Conservation (phyloP, 1,284 basidiomycete genomes). For the Porodaedalea pini region DNA sequence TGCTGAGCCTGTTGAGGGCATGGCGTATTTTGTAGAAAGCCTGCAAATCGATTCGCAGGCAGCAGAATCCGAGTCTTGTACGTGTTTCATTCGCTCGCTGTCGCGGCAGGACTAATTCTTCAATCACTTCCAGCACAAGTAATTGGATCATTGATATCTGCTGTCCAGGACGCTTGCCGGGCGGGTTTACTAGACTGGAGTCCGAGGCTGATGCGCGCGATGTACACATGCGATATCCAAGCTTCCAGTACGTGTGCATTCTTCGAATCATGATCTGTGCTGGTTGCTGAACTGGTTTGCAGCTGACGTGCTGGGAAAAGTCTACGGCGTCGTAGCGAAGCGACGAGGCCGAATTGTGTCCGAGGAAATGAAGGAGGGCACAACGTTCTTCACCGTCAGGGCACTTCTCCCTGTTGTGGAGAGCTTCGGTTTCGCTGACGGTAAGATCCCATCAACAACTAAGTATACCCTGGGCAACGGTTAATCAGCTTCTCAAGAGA, state of each 20-base stretch:
- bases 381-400: slow-evolving; percentile 89
- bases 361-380: slow-evolving; percentile 99
- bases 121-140: slow-evolving; percentile 54
- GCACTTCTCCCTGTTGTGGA: slow-evolving; percentile 95
- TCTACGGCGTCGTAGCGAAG: slow-evolving; percentile 92
- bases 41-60: slow-evolving; percentile 62
- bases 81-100: slow-evolving; percentile 28
- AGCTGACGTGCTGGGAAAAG: slow-evolving; percentile 98
- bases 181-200: slow-evolving; percentile 95
- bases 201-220: slow-evolving; percentile 93
- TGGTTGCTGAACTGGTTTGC: slow-evolving; percentile 11
- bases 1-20: slow-evolving; percentile 90
- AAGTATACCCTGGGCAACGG: slow-evolving; percentile 11
- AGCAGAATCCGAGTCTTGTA: slow-evolving; percentile 63
- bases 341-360: slow-evolving; percentile 89
- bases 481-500: slow-evolving; percentile 54
- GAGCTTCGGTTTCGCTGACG: slow-evolving; percentile 96
- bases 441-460: slow-evolving; percentile 39
- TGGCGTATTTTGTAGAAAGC: slow-evolving; percentile 88
- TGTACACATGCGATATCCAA: slow-evolving; percentile 99
- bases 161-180: slow-evolving; percentile 85
- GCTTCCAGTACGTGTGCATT: slow-evolving; percentile 74
- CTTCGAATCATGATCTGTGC: background rate
- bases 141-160: slow-evolving; percentile 85
- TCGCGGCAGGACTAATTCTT: slow-evolving; percentile 31